phyloP scores from a whole-genome alignment of 2,329 filamentous ascomycete species.

The Pleomassaria siparia region DNA sequence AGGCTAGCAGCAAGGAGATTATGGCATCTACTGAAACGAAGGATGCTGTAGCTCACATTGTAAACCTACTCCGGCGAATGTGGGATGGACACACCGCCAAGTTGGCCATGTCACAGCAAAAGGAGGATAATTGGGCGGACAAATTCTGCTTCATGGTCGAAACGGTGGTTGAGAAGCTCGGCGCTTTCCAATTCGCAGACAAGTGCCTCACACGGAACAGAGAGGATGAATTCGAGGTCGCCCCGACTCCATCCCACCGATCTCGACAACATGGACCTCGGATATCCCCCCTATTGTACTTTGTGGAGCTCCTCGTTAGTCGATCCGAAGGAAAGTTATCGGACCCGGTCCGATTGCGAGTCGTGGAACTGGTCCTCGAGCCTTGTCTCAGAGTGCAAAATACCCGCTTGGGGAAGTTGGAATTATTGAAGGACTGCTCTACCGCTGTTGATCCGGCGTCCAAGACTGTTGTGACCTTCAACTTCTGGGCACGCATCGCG shows the following conservation, averaged over 20 bases:
- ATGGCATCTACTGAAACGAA: slow-evolving; percentile 84
- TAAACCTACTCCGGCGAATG: slow-evolving; percentile 68
- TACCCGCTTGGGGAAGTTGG: slow-evolving; percentile 39
- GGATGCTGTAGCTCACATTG: slow-evolving; percentile 71
- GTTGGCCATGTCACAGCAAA: slow-evolving; percentile 33
- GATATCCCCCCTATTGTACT: slow-evolving; percentile 65
- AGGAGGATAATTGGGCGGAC: slow-evolving; percentile 48
- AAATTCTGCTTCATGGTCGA: slow-evolving; percentile 55
- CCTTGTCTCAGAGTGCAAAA: slow-evolving; percentile 57
- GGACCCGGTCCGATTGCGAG: slow-evolving; percentile 40
- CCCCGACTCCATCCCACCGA: slow-evolving; percentile 67
- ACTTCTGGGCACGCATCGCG: slow-evolving; percentile 34
- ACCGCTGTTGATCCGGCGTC: slow-evolving; percentile 22
- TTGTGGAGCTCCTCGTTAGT: slow-evolving; percentile 63
- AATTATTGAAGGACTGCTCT: slow-evolving; percentile 43
- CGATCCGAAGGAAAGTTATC: slow-evolving; percentile 39
- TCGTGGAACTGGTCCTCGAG: slow-evolving; percentile 54
- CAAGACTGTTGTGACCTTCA: slow-evolving; percentile 19
- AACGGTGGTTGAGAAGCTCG: slow-evolving; percentile 54
- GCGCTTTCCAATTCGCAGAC: slow-evolving; percentile 53
- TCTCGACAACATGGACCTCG: slow-evolving; percentile 49
- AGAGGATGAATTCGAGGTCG: slow-evolving; percentile 61
- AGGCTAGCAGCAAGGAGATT: slow-evolving; percentile 80
- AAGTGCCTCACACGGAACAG: slow-evolving; percentile 56
- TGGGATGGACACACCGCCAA: slow-evolving; percentile 61